Percentiles rank a stretch among this genome's conserved stretches.
Evolutionary conservation across 2,329 filamentous ascomycete species (phyloP).

Genomic region (Chaetomium olivaceum): DNA sequence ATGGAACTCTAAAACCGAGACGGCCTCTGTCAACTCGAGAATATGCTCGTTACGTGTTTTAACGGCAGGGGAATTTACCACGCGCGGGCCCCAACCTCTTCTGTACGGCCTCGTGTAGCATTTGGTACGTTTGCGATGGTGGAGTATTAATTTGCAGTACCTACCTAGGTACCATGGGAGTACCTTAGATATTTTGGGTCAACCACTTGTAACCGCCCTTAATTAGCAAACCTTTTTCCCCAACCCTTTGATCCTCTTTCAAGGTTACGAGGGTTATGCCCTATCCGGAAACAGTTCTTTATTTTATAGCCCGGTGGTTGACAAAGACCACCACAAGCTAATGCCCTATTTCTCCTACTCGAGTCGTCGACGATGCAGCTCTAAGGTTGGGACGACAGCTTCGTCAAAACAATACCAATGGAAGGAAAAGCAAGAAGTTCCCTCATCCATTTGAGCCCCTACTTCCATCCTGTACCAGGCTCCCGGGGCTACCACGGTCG

Average conservation of each 20-base stretch:
- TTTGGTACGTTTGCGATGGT: too few species aligned
- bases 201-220: neutral
- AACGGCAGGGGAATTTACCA: too few species aligned
- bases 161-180: too few species aligned
- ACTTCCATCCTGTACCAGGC: neutral
- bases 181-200: neutral
- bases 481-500: neutral
- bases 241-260: neutral
- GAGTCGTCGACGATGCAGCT: neutral
- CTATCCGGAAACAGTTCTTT: constrained; percentile 1
- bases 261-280: neutral
- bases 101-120: too few species aligned
- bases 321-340: neutral
- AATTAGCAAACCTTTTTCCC: neutral
- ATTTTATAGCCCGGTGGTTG: neutral
- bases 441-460: constrained; percentile 4
- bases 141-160: too few species aligned
- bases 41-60: too few species aligned
- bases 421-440: neutral
- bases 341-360: neutral
- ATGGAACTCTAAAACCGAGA: too few species aligned
- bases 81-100: too few species aligned
- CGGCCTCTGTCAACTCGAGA: too few species aligned
- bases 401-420: constrained; percentile 3
- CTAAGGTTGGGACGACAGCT: too few species aligned